Percentiles rank a stretch among this genome's conserved stretches.
These are phyloP conservation scores for Termitomyces sp. DNA, from an alignment of 768 basidiomycete genomes.

Conservation along the genomic window DNA sequence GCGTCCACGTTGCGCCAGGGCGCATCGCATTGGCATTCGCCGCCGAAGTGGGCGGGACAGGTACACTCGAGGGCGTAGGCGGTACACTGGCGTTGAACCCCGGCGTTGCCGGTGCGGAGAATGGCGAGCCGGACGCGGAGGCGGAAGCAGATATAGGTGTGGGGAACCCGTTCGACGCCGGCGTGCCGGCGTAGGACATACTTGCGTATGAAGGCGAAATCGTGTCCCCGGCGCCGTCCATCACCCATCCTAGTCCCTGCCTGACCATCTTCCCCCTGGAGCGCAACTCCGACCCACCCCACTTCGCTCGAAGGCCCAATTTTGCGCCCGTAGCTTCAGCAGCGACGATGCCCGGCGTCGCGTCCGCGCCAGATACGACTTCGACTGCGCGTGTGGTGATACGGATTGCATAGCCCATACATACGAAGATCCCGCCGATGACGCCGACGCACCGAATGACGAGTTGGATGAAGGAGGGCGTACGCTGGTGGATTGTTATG, in stretches of 20 bases:
- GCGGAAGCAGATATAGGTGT: slow-evolving; percentile 14
- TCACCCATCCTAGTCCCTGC: slow-evolving; percentile 56
- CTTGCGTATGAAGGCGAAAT: slow-evolving; percentile 28
- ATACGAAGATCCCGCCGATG: slow-evolving; percentile 86
- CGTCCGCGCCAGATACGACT: slow-evolving; percentile 52
- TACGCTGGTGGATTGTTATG: slow-evolving; percentile 83
- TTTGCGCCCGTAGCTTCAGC: slow-evolving; percentile 59
- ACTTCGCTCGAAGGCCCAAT: slow-evolving; percentile 53
- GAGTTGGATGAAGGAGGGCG: slow-evolving; percentile 75
- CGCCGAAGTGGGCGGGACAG: slow-evolving; percentile 6
- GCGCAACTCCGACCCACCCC: slow-evolving; percentile 62
- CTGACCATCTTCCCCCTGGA: slow-evolving; percentile 49
- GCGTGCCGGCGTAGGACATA: slow-evolving; percentile 26
- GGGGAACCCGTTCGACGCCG: slow-evolving; percentile 23
- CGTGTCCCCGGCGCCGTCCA: slow-evolving; percentile 33
- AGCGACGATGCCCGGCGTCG: slow-evolving; percentile 48
- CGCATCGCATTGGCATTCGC: slow-evolving; percentile 9
- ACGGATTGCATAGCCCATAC: slow-evolving; percentile 71
- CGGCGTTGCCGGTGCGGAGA: not conserved
- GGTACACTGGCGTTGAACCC: not conserved
- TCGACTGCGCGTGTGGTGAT: slow-evolving; percentile 61
- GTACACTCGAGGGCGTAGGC: not conserved
- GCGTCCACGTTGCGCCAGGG: slow-evolving; percentile 11
- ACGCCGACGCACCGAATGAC: slow-evolving; percentile 88
- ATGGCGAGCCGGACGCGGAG: slow-evolving; percentile 12